Percentiles rank a stretch among this genome's conserved stretches.
These are phyloP conservation scores for Pisolithus thermaeus DNA, from an alignment of 1,284 basidiomycete genomes.

Conservation along the genomic window DNA sequence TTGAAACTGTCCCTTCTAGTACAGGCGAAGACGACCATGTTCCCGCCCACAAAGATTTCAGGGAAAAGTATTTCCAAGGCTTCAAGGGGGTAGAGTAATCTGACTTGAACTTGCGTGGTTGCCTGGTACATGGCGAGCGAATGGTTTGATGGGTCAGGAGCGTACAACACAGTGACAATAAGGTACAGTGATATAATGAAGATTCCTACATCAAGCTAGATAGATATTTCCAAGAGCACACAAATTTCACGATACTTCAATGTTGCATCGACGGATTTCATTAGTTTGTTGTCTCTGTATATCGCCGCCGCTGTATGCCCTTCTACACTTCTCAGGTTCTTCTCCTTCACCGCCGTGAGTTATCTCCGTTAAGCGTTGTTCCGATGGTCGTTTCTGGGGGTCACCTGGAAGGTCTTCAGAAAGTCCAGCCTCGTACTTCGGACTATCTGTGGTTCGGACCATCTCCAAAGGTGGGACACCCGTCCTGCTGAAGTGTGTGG, in stretches of 20 bases:
- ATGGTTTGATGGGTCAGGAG: too few species aligned
- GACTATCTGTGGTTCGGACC: too few species aligned
- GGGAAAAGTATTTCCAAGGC: slow-evolving; percentile 76
- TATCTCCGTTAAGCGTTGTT: background rate
- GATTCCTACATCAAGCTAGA: too few species aligned
- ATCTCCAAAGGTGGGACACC: too few species aligned
- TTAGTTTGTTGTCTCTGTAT: background rate
- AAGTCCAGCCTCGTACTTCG: too few species aligned
- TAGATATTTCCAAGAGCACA: too few species aligned
- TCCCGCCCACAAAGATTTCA: slow-evolving; percentile 74
- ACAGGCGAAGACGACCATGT: slow-evolving; percentile 32
- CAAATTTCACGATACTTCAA: too few species aligned
- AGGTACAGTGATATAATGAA: too few species aligned
- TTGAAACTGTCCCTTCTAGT: slow-evolving; percentile 27
- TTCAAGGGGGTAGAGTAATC: slow-evolving; percentile 43
- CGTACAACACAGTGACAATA: too few species aligned
- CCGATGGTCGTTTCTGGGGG: background rate
- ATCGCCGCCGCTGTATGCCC: background rate
- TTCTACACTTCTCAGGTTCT: background rate
- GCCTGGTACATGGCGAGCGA: background rate
- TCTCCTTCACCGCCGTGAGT: too few species aligned
- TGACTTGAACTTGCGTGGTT: background rate
- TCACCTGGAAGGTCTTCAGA: background rate
- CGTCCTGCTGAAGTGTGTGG: too few species aligned
- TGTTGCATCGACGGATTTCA: background rate